phyloP scores from a whole-genome alignment of 2,329 filamentous ascomycete genomes.

The Cytospora leucostoma region DNA sequence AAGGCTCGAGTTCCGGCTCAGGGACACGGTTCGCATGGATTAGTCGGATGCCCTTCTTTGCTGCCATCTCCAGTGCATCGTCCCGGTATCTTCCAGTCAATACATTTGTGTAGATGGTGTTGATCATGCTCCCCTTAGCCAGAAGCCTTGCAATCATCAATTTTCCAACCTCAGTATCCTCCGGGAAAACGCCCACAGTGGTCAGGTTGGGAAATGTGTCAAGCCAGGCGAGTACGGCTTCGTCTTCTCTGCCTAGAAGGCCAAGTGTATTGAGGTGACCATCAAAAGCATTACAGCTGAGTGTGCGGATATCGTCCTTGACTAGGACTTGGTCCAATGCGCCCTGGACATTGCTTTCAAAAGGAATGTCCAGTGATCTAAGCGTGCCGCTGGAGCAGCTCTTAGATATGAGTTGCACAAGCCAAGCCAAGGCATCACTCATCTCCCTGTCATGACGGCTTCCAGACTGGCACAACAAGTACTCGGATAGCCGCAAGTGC shows the following conservation, averaged over 20 bases:
- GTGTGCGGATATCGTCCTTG: slow-evolving; percentile 7
- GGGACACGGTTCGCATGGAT: slow-evolving; percentile 16
- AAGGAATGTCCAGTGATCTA: slow-evolving; percentile 15
- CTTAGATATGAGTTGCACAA: not conserved
- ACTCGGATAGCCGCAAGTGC: slow-evolving; percentile 4
- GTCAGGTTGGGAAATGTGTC: slow-evolving; percentile 16
- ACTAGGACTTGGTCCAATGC: slow-evolving; percentile 6
- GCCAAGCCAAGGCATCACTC: not conserved
- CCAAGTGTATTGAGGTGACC: not conserved
- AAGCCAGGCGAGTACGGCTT: slow-evolving; percentile 14
- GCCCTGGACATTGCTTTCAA: not conserved
- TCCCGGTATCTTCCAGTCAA: slow-evolving; percentile 12
- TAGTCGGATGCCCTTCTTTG: slow-evolving; percentile 11
- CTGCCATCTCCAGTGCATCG: slow-evolving; percentile 1
- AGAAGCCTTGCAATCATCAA: slow-evolving; percentile 9
- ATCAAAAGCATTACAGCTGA: slow-evolving; percentile 8
- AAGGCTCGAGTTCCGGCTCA: slow-evolving; percentile 12
- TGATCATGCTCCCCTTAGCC: not conserved
- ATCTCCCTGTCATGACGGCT: fast-evolving
- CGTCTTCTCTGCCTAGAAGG: not conserved
- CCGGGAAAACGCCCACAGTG: slow-evolving; percentile 17
- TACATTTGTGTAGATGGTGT: slow-evolving; percentile 23
- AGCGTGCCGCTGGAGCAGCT: slow-evolving; percentile 20
- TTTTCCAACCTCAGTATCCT: not conserved
- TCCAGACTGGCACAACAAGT: fast-evolving